Conservation (phyloP, 2,329 filamentous ascomycete species). For the Dactylella cylindrospora region DNA sequence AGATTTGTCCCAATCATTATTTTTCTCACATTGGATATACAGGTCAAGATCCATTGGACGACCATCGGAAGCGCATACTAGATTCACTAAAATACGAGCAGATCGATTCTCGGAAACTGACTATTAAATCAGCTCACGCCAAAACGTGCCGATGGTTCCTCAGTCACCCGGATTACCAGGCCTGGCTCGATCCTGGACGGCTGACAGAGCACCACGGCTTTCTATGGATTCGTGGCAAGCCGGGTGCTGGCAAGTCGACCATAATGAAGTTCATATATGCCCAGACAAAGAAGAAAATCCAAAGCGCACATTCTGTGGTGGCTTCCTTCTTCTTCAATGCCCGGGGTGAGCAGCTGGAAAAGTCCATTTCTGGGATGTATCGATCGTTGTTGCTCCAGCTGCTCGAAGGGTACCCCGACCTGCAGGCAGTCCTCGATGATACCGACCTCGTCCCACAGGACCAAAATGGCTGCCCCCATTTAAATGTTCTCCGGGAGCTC, state of each 20-base stretch:
- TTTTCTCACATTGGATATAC: background rate
- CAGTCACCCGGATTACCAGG: slow-evolving; percentile 49
- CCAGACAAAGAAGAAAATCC: slow-evolving; percentile 30
- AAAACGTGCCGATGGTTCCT: slow-evolving; percentile 55
- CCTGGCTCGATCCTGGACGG: slow-evolving; percentile 52
- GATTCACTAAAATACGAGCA: slow-evolving; percentile 53
- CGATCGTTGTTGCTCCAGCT: slow-evolving; percentile 32
- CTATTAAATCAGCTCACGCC: slow-evolving; percentile 52
- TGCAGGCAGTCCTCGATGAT: slow-evolving; percentile 25
- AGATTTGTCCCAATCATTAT: slow-evolving; percentile 1
- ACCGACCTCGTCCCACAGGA: slow-evolving; percentile 12
- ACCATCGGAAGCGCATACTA: slow-evolving; percentile 45
- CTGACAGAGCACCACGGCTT: slow-evolving; percentile 52
- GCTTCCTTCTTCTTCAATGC: slow-evolving; percentile 50
- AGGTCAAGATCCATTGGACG: background rate
- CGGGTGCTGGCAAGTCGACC: slow-evolving; percentile 56
- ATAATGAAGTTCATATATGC: slow-evolving; percentile 52
- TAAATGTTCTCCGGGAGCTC: slow-evolving; percentile 47
- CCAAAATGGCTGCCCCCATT: slow-evolving; percentile 10
- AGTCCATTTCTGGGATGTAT: slow-evolving; percentile 41
- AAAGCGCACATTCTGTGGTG: slow-evolving; percentile 14
- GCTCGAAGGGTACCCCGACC: slow-evolving; percentile 20
- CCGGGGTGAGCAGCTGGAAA: slow-evolving; percentile 41
- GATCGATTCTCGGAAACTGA: slow-evolving; percentile 52
- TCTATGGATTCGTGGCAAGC: slow-evolving; percentile 57